Evolutionary conservation across 768 basidiomycete species (phyloP), one percentile per base, ranked within the genome.

Genomic region (Tricholoma matsutake): DNA sequence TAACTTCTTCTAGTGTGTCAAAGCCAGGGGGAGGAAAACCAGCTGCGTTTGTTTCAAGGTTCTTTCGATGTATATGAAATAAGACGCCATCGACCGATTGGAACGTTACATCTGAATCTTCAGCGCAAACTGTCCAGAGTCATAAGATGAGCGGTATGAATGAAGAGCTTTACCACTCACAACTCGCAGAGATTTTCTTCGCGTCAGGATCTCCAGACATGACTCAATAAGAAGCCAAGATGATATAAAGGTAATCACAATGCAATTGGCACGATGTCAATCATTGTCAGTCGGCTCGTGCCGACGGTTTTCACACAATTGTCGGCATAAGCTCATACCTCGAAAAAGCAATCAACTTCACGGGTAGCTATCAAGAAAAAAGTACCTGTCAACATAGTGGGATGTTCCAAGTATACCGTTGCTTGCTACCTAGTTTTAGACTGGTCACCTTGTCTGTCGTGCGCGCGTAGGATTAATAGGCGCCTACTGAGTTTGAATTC

Each of bases 61-160:
- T 62, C 13, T 49, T 41, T 18, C 61, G 37, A 29, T 66, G 65
- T 1, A 63, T 56, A 10, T 56, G 61, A 37, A 66, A 64, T 10
- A 49, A 13, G 4, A 56, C 32, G 0, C 57, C 57, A 32, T 64
- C 63, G 14, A 7, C 45, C 2, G 63, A 56, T 53, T 52, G 20
- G 16, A 64, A 35, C 4, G 61, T 28, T 34, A 64, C n/a, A 54
- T 64, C 63, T 14, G 53, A 45, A 3, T 34, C 14, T 11, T 51
- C 16, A 1, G 29, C 6, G 18, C 57, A 61, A 39, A 56, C 54
- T 56, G 34, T 34, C 29, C n/a, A 25, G 13, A 11, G 10, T 13
- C 6, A 5, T 18, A 4, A 41, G n/a, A 18, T 41, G n/a, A 41
- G 39, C 39, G 22, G n/a, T 41, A 11, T 11, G 39, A n/a, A 37